Percentiles rank a stretch among this genome's conserved stretches.
Conservation (phyloP, 2,329 filamentous ascomycete species). For the Pseudogymnoascus sp. region DNA sequence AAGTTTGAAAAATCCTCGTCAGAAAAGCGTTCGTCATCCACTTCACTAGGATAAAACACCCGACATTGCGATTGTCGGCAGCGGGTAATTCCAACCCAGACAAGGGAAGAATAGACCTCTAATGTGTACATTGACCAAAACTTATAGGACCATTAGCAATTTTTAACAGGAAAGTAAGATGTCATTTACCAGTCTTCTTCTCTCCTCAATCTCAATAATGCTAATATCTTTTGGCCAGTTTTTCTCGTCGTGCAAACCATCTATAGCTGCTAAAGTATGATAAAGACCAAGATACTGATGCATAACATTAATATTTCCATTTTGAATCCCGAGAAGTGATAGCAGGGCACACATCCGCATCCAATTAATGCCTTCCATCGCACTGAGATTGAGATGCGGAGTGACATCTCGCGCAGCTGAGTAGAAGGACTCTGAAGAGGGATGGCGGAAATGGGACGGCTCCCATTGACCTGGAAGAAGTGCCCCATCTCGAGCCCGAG, state of each 20-base stretch:
- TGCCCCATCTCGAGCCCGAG: slow-evolving; percentile 45
- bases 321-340: slow-evolving; percentile 46
- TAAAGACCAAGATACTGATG: slow-evolving; percentile 47
- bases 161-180: neutral
- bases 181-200: slow-evolving; percentile 39
- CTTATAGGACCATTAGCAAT: slow-evolving; percentile 24
- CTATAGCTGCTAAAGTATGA: slow-evolving; percentile 42
- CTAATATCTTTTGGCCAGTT: slow-evolving; percentile 44
- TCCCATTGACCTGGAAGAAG: slow-evolving; percentile 34
- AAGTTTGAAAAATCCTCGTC: slow-evolving; percentile 15
- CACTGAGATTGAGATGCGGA: slow-evolving; percentile 32
- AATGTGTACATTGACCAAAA: slow-evolving; percentile 54
- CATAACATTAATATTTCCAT: slow-evolving; percentile 43
- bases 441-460: slow-evolving; percentile 28
- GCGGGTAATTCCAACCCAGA: slow-evolving; percentile 44
- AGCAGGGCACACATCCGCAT: slow-evolving; percentile 44
- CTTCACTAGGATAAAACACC: slow-evolving; percentile 43
- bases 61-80: slow-evolving; percentile 41
- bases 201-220: slow-evolving; percentile 42
- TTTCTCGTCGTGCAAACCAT: slow-evolving; percentile 47
- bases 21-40: slow-evolving; percentile 41
- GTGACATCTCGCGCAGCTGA: slow-evolving; percentile 38
- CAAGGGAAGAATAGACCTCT: slow-evolving; percentile 48
- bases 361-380: slow-evolving; percentile 34
- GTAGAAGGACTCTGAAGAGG: slow-evolving; percentile 40